phyloP scores from a whole-genome alignment of 1,284 basidiomycete genomes.

The Apiotrichum gamsii region DNA sequence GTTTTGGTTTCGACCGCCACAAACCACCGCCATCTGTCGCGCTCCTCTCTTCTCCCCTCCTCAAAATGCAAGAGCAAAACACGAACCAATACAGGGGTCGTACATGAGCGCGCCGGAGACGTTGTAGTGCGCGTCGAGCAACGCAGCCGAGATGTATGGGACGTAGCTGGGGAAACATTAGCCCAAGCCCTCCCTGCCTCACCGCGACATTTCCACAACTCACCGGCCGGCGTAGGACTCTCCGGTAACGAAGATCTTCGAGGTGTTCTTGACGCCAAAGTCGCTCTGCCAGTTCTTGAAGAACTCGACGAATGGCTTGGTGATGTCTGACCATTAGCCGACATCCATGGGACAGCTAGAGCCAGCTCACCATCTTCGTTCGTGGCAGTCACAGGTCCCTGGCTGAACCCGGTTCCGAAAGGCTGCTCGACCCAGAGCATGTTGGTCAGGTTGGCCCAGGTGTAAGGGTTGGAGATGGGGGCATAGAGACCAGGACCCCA shows the following conservation, averaged over 20 bases:
- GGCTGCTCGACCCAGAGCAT: conserved; percentile 56
- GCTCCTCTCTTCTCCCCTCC: too few species aligned
- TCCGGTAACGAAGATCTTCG: conserved; percentile 32
- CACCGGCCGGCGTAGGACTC: conserved; percentile 45
- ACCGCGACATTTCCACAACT: too few species aligned
- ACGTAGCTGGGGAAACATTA: too few species aligned
- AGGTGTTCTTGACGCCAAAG: conserved; percentile 17
- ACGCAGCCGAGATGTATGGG: conserved; percentile 43
- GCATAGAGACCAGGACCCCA: conserved; percentile 63
- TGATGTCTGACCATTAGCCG: too few species aligned
- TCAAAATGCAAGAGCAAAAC: too few species aligned
- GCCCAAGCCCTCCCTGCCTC: too few species aligned
- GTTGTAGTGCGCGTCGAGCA: conserved; percentile 25
- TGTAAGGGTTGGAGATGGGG: conserved; percentile 62
- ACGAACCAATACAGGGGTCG: conserved; percentile 28
- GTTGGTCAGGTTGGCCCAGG: conserved; percentile 65
- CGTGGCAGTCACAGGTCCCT: too few species aligned
- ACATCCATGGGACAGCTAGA: too few species aligned
- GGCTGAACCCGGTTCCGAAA: conserved; percentile 73
- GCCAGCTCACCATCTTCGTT: too few species aligned
- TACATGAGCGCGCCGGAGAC: conserved; percentile 23
- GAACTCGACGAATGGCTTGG: conserved; percentile 33
- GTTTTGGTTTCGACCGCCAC: too few species aligned
- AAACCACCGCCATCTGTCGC: too few species aligned
- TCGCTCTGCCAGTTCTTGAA: conserved; percentile 19